Evolutionary conservation across 371 early-diverging fungal species (phyloP).

Genomic region (Fennellomyces sp.): DNA sequence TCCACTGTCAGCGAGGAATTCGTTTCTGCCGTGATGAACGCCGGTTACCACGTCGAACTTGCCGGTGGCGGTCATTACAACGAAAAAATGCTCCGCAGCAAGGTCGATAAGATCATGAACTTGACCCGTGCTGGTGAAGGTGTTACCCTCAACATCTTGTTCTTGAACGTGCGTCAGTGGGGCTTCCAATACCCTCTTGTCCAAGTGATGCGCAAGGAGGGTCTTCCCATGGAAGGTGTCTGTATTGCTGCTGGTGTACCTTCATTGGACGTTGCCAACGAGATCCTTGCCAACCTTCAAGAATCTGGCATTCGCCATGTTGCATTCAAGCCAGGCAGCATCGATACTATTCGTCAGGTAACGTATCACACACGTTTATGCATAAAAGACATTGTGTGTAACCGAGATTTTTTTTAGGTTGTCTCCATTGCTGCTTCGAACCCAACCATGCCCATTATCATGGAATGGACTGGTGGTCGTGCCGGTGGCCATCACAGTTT

Average conservation of each 20-base stretch:
- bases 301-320: constrained; percentile 88
- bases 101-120: constrained; percentile 80
- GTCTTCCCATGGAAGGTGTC: constrained; percentile 92
- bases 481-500: constrained; percentile 97
- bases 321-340: constrained; percentile 92
- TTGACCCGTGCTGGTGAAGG: constrained; percentile 85
- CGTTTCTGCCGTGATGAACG: constrained; percentile 88
- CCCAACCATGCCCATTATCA: constrained; percentile 88
- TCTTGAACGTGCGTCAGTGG: constrained; percentile 95
- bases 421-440: constrained; percentile 89
- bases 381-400: constrained; percentile 4
- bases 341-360: constrained; percentile 81
- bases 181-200: constrained; percentile 94
- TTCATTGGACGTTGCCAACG: constrained; percentile 88
- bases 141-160: constrained; percentile 89
- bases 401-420: constrained; percentile 39
- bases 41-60: constrained; percentile 93
- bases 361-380: not conserved
- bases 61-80: constrained; percentile 97
- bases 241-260: constrained; percentile 95
- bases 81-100: constrained; percentile 79
- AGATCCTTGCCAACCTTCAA: constrained; percentile 77
- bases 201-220: constrained; percentile 87
- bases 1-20: constrained; percentile 79
- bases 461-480: constrained; percentile 98